A percentile compares a stretch with the other conserved stretches of the same genome.
phyloP scores from a whole-genome alignment of 495 filamentous ascomycete species.

The Hypoxylon intermedium region DNA sequence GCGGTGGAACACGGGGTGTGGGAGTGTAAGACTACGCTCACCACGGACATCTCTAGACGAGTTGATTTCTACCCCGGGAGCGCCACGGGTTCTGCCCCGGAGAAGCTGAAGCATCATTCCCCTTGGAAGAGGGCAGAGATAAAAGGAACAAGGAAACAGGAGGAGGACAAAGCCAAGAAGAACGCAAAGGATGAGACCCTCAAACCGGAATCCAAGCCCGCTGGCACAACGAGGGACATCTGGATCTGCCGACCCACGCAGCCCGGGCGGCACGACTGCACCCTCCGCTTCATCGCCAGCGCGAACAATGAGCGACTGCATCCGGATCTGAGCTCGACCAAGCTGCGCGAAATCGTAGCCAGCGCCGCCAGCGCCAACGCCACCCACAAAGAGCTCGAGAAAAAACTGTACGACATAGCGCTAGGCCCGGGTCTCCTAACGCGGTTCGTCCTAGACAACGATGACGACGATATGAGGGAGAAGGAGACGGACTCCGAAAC shows the following conservation, averaged over 20 bases:
- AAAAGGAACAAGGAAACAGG: not conserved
- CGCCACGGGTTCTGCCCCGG: not conserved
- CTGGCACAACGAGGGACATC: conserved; percentile 2
- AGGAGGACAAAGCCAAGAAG: too few species aligned
- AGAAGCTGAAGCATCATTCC: not conserved
- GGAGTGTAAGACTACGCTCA: conserved; percentile 10
- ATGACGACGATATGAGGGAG: not conserved
- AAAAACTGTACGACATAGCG: conserved; percentile 5
- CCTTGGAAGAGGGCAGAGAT: conserved; percentile 6
- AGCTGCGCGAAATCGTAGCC: conserved; percentile 2
- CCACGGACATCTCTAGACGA: conserved; percentile 19
- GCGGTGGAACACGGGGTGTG: conserved; percentile 8
- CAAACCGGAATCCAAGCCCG: too few species aligned
- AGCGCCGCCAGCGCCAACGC: not conserved
- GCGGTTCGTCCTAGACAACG: not conserved
- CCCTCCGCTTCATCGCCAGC: conserved; percentile 15
- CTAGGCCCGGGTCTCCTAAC: conserved; percentile 14
- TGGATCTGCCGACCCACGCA: conserved; percentile 3
- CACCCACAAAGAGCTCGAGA: not conserved
- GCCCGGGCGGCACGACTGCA: not conserved
- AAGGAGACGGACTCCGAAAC: too few species aligned
- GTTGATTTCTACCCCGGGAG: conserved; percentile 11
- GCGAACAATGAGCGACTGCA: conserved; percentile 6
- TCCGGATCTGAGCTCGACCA: conserved; percentile 25
- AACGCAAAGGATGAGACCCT: too few species aligned